phyloP scores from a whole-genome alignment of 2,329 filamentous ascomycete genomes.

The Scedosporium minutisporum region DNA sequence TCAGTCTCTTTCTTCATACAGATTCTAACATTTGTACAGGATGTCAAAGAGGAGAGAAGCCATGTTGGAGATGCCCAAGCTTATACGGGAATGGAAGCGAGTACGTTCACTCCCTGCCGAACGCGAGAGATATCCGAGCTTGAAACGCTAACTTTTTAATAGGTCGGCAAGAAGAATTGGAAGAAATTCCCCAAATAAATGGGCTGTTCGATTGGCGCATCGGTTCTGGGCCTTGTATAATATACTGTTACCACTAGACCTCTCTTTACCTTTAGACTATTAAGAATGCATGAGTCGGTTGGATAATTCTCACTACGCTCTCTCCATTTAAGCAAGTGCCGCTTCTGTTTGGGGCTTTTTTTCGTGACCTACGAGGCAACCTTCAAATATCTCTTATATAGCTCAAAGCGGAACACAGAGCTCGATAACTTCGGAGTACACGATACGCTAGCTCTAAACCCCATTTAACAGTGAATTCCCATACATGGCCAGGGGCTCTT shows the following conservation, averaged over 20 bases:
- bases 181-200: conserved; percentile 45
- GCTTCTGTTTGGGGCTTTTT: no score
- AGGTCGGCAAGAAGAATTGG: conserved; percentile 48
- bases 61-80: conserved; percentile 87
- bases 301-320: background rate
- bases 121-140: background rate
- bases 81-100: conserved; percentile 90
- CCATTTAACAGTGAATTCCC: no score
- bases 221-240: conserved; percentile 1
- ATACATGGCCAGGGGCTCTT: no score
- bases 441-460: no score
- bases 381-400: no score
- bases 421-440: no score
- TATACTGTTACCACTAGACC: background rate
- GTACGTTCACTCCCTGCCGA: conserved; percentile 37
- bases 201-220: background rate
- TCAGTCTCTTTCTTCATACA: background rate
- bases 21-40: conserved; percentile 28
- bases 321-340: no score
- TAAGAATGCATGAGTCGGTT: conserved; percentile 1
- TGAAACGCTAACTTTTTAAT: conserved; percentile 22
- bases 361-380: no score
- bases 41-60: conserved; percentile 84
- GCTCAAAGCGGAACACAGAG: no score
- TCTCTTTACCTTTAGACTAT: conserved; percentile 3